A percentile compares a stretch with the other conserved stretches of the same genome.
phyloP scores from a whole-genome alignment of 2,329 filamentous ascomycete genomes.

The Claviceps citrina region DNA sequence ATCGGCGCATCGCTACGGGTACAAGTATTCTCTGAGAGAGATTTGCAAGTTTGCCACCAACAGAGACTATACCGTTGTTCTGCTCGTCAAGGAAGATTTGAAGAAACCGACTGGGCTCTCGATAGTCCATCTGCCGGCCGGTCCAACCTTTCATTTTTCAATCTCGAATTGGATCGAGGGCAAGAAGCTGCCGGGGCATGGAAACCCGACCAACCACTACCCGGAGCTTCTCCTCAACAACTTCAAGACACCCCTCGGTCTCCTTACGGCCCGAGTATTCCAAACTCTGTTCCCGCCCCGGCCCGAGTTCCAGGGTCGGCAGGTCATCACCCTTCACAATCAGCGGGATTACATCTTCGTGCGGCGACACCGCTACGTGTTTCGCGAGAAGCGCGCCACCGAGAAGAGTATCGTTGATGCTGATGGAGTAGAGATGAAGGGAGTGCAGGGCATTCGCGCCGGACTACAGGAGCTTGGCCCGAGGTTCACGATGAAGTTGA shows the following conservation, averaged over 20 bases:
- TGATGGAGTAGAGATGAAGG: slow-evolving; percentile 71
- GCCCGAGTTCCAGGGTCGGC: slow-evolving; percentile 71
- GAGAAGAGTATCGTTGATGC: slow-evolving; percentile 75
- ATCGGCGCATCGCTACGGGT: slow-evolving; percentile 64
- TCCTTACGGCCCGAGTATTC: slow-evolving; percentile 77
- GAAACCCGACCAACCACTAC: slow-evolving; percentile 73
- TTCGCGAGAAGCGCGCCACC: slow-evolving; percentile 71
- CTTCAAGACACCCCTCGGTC: slow-evolving; percentile 82
- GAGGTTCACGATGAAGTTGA: slow-evolving; percentile 60
- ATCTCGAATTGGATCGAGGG: slow-evolving; percentile 85
- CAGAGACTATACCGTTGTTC: slow-evolving; percentile 65
- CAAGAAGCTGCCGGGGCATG: slow-evolving; percentile 76
- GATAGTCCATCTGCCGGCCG: slow-evolving; percentile 66
- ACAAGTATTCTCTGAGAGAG: slow-evolving; percentile 86
- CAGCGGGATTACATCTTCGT: slow-evolving; percentile 95
- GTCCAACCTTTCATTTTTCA: slow-evolving; percentile 85
- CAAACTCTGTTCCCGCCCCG: slow-evolving; percentile 44
- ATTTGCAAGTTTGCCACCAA: slow-evolving; percentile 76
- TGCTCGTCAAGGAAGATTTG: slow-evolving; percentile 76
- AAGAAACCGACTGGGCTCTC: slow-evolving; percentile 74
- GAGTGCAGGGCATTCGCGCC: slow-evolving; percentile 70
- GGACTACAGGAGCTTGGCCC: slow-evolving; percentile 85
- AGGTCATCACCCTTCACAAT: slow-evolving; percentile 86
- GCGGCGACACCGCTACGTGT: slow-evolving; percentile 77
- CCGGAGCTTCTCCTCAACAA: slow-evolving; percentile 86